Percentiles rank a stretch among this genome's conserved stretches.
Evolutionary conservation across 176 grass and related monocot species (phyloP).

Genomic region (Bolboschoenus planiculmis): DNA sequence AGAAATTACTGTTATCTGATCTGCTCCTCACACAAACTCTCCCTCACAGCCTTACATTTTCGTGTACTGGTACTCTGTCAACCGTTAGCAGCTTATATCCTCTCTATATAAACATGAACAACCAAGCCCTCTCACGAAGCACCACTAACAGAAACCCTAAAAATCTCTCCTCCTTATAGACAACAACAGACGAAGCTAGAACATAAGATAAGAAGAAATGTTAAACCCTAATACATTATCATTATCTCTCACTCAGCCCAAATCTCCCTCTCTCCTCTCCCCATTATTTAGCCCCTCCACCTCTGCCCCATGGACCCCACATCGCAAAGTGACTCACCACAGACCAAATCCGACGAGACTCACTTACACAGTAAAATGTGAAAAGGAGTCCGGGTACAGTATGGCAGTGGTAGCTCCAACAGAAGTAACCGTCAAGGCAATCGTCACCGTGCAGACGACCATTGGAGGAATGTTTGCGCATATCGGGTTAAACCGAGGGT

Average conservation of each 20-base stretch:
- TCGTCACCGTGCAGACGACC: constrained; percentile 37
- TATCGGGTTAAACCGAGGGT: constrained; percentile 23
- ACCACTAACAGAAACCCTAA: background rate
- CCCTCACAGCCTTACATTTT: too few relatives aligned
- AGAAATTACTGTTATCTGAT: too few relatives aligned
- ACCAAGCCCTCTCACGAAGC: background rate
- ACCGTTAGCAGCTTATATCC: too few relatives aligned
- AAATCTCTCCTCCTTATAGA: background rate
- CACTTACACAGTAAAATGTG: constrained; percentile 10
- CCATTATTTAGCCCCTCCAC: background rate
- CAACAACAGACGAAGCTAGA: background rate
- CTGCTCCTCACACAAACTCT: too few relatives aligned
- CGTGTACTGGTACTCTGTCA: too few relatives aligned
- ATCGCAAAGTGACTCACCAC: background rate
- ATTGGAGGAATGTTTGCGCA: constrained; percentile 33
- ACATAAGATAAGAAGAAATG: constrained; percentile 4
- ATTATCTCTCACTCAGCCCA: constrained; percentile 2
- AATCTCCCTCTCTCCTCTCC: background rate
- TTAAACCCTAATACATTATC: background rate
- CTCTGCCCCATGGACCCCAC: background rate
- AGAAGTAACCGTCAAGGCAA: constrained; percentile 35
- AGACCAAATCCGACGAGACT: background rate
- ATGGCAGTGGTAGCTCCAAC: background rate
- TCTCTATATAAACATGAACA: too few relatives aligned
- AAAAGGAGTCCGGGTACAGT: background rate